These are phyloP conservation scores for Mortierella antarctica DNA, from an alignment of 192 early-diverging fungal genomes.

Conservation along the genomic window DNA sequence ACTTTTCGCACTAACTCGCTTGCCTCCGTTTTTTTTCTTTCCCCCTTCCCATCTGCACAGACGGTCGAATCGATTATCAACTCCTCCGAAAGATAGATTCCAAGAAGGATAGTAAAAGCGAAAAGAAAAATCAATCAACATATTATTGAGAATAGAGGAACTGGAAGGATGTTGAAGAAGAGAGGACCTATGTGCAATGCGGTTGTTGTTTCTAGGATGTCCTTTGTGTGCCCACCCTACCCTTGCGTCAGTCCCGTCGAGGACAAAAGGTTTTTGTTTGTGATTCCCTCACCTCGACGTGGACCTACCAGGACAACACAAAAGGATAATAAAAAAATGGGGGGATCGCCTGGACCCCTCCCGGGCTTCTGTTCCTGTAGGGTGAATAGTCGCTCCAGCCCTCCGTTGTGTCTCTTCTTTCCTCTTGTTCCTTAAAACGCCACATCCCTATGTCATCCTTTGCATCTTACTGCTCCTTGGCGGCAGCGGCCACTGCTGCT, in stretches of 20 bases:
- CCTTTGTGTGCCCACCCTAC: background rate
- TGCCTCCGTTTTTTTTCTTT: background rate
- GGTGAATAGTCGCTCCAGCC: too few species aligned
- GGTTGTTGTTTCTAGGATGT: too few species aligned
- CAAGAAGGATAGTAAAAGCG: background rate
- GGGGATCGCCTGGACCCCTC: too few species aligned
- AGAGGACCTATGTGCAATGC: conserved; percentile 20
- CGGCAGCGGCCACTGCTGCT: conserved; percentile 24
- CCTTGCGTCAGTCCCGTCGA: background rate
- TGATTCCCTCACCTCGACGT: too few species aligned
- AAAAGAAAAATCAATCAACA: conserved; percentile 16
- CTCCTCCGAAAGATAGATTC: conserved; percentile 21
- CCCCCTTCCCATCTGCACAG: background rate
- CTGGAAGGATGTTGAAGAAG: conserved; percentile 7
- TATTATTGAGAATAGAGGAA: background rate
- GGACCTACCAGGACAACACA: too few species aligned
- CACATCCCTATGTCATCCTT: background rate
- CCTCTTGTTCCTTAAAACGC: background rate
- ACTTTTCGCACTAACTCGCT: conserved; percentile 16
- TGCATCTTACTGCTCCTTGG: background rate
- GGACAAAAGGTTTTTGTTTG: too few species aligned
- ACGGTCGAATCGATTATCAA: conserved; percentile 29
- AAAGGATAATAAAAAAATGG: too few species aligned
- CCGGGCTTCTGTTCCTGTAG: too few species aligned
- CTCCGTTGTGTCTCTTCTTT: background rate